Base-by-base conservation (phyloP, 2,329 filamentous ascomycete species). In the Thermoascus crustaceus region DNA sequence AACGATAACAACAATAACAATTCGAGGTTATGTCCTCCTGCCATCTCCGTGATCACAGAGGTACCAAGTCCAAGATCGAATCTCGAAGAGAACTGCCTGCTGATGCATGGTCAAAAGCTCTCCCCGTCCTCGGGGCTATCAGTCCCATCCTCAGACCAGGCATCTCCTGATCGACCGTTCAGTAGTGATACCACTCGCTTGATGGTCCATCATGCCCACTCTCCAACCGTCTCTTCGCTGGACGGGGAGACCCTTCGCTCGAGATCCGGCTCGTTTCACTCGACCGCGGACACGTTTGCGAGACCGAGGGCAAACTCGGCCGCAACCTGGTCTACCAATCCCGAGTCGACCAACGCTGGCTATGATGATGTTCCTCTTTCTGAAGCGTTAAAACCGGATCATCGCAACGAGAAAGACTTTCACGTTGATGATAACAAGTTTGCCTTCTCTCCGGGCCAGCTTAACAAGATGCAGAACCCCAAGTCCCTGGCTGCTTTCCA, bases 401-500 rank as follows among this genome's bases (percentile, higher is more conserved):
- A 76, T 23, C 83, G 84, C 5, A 83, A 79, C 34, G 83, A 88
- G 55, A 69, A 65, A 11, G 84, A 89, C 43, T 94, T 93, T 49
- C 50, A 75, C 9, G 78, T 89, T 7, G 72, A 80, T 4, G 70
- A 86, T 55, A 94, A 91, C 55, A 81, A 82, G 0, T 94, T 94
- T 52, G 87, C 85, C 10, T 94, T 86, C 55, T 77, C 79, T 2
- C 60, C 60, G 0, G 23, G 21, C 8, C 24, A 34, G 9, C 16
- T 34, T 10, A 26, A 26, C 18, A 26, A 26, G 22, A 34, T 25
- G 22, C 55, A 69, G 73, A 91, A 93, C 54, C 88, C 88, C 3
- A 94, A 94, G 66, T 93, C 78, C 42, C 63, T 94, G 39, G 69
- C 80, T 8, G 87, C 87, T 1, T 94, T 89, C 48, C 83, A 81